A percentile compares a stretch with the other conserved stretches of the same genome.
phyloP scores from a whole-genome alignment of 2,329 filamentous ascomycete genomes.

The Amauroascus niger region DNA sequence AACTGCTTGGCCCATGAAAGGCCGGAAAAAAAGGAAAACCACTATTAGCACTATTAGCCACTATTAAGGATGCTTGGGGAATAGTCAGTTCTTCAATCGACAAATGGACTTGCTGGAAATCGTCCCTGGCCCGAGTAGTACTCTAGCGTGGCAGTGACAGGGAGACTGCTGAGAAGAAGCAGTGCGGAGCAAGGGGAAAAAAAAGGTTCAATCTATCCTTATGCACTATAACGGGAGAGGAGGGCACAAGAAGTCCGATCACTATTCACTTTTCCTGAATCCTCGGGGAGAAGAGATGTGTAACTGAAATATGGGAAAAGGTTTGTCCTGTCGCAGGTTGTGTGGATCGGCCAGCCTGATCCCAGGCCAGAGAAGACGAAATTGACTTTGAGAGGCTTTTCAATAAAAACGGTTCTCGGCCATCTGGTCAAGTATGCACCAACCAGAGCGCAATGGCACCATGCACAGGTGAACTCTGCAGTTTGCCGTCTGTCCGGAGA shows the following conservation, averaged over 20 bases:
- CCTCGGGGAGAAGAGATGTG: background rate
- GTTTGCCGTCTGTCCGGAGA: background rate
- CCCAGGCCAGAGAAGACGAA: background rate
- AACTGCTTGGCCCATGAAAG: background rate
- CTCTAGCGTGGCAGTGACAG: background rate
- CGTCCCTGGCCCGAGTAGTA: background rate
- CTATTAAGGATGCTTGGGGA: background rate
- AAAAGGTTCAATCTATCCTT: no score
- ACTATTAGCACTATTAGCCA: constrained; percentile 1
- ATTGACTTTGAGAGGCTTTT: constrained; percentile 10
- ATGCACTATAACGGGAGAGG: no score
- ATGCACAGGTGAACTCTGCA: no score
- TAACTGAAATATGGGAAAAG: background rate
- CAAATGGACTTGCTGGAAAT: background rate
- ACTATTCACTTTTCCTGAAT: no score
- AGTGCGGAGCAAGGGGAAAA: background rate
- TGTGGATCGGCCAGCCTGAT: constrained; percentile 4
- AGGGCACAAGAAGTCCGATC: no score
- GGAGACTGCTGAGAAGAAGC: background rate
- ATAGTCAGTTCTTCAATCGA: background rate
- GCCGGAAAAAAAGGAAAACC: background rate
- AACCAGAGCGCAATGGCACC: background rate
- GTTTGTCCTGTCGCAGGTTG: background rate
- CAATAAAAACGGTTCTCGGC: constrained; percentile 9
- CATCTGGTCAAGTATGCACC: background rate